These are phyloP conservation scores for Nicotiana attenuata DNA, from an alignment of 257 asterid species.

Conservation along the genomic window DNA sequence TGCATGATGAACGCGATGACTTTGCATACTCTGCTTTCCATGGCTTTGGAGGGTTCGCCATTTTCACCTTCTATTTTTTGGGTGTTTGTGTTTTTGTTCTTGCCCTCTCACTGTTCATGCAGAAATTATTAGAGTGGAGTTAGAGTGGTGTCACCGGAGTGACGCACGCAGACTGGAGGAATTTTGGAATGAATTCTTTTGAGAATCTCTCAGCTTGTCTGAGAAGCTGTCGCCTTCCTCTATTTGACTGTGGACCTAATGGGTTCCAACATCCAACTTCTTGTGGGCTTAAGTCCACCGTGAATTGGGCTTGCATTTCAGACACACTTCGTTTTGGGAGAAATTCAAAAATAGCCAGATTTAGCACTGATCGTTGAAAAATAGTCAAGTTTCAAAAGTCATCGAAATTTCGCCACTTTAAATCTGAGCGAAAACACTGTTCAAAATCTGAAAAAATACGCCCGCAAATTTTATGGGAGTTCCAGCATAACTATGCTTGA, in stretches of 20 bases:
- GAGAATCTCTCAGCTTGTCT: conserved; percentile 9
- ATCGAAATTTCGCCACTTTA: no score
- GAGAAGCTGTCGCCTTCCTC: background rate
- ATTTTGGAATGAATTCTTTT: background rate
- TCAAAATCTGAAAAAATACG: no score
- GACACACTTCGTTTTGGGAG: no score
- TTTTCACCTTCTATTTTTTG: conserved; percentile 14
- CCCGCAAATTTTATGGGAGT: no score
- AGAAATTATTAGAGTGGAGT: background rate
- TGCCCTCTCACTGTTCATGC: background rate
- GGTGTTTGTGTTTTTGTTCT: background rate
- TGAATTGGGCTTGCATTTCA: background rate
- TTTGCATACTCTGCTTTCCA: conserved; percentile 95
- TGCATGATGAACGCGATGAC: conserved; percentile 90
- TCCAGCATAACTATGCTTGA: no score
- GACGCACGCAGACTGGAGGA: background rate
- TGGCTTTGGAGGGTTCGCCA: conserved; percentile 87
- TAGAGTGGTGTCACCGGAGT: background rate
- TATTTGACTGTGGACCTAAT: conserved; percentile 7
- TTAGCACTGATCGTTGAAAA: no score
- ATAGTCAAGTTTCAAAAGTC: no score
- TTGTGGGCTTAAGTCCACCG: background rate
- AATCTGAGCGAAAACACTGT: no score
- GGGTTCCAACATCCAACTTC: background rate
- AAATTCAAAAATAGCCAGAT: no score